Evolutionary conservation across 2,329 filamentous ascomycete genomes (phyloP).

Genomic region (Zymoseptoria tritici): DNA sequence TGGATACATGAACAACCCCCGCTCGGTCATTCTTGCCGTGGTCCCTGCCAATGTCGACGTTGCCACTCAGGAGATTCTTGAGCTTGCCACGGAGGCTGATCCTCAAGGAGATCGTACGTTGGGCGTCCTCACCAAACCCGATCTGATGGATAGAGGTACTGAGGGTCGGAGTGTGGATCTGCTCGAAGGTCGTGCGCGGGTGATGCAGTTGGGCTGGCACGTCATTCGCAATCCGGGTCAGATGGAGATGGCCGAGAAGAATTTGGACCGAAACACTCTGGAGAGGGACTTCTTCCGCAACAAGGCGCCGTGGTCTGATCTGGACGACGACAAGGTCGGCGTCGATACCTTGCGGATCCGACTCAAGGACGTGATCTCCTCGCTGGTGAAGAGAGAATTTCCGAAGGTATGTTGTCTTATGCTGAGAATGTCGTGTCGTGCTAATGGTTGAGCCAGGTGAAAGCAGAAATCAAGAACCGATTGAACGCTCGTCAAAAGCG

Average conservation of each 20-base stretch:
- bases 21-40: slow-evolving; percentile 39
- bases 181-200: slow-evolving; percentile 19
- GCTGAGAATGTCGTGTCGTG: no score
- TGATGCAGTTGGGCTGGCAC: slow-evolving; percentile 28
- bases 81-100: slow-evolving; percentile 33
- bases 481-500: slow-evolving; percentile 18
- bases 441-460: slow-evolving; percentile 16
- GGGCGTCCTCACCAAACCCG: slow-evolving; percentile 34
- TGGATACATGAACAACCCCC: slow-evolving; percentile 34
- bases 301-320: slow-evolving; percentile 30
- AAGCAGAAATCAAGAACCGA: slow-evolving; percentile 30
- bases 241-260: slow-evolving; percentile 15
- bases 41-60: slow-evolving; percentile 40
- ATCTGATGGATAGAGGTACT: slow-evolving; percentile 25
- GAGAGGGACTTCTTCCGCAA: slow-evolving; percentile 33
- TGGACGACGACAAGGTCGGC: slow-evolving; percentile 35
- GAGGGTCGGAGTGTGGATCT: slow-evolving; percentile 22
- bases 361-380: slow-evolving; percentile 37
- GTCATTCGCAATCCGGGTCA: slow-evolving; percentile 29
- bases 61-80: slow-evolving; percentile 41
- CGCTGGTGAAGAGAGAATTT: slow-evolving; percentile 40
- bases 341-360: slow-evolving; percentile 34
- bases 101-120: slow-evolving; percentile 27
- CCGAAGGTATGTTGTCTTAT: slow-evolving; percentile 31
- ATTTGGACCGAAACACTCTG: slow-evolving; percentile 8